phyloP scores from a whole-genome alignment of 495 filamentous ascomycete genomes.

The Xylaria palmicola region DNA sequence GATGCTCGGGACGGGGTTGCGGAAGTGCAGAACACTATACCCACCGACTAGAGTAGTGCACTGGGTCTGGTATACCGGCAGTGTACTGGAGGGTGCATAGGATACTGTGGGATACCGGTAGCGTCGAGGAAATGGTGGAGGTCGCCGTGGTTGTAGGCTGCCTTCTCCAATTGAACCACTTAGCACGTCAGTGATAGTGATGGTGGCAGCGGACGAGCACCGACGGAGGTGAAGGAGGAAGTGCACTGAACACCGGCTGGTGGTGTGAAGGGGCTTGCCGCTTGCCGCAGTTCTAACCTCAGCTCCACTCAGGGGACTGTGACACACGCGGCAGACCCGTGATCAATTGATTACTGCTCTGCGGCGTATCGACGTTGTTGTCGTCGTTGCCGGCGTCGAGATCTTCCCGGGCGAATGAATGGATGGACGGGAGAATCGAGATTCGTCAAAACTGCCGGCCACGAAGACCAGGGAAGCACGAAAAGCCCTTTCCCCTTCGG shows the following conservation, averaged over 20 bases:
- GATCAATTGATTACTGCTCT: background rate
- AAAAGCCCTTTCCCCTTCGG: background rate
- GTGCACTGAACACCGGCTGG: background rate
- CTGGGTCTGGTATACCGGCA: too few relatives aligned
- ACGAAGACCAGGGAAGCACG: background rate
- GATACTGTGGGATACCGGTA: too few relatives aligned
- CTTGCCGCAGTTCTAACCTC: background rate
- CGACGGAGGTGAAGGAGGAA: background rate
- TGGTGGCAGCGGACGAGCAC: background rate
- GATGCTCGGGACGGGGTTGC: background rate
- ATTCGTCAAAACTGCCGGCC: background rate
- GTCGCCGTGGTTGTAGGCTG: background rate
- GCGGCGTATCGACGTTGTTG: background rate
- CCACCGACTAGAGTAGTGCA: too few relatives aligned
- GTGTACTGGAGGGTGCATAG: too few relatives aligned
- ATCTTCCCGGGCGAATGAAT: too few relatives aligned
- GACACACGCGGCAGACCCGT: constrained; percentile 1
- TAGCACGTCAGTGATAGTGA: background rate
- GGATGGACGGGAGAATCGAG: background rate
- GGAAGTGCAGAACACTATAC: too few relatives aligned
- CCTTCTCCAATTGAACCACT: background rate
- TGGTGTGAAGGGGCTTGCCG: background rate
- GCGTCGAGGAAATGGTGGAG: background rate
- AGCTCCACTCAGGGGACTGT: constrained; percentile 6
- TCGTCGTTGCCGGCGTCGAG: background rate